Base-by-base conservation (phyloP, 805 yeast species). In the Cyberlindnera petersonii region DNA sequence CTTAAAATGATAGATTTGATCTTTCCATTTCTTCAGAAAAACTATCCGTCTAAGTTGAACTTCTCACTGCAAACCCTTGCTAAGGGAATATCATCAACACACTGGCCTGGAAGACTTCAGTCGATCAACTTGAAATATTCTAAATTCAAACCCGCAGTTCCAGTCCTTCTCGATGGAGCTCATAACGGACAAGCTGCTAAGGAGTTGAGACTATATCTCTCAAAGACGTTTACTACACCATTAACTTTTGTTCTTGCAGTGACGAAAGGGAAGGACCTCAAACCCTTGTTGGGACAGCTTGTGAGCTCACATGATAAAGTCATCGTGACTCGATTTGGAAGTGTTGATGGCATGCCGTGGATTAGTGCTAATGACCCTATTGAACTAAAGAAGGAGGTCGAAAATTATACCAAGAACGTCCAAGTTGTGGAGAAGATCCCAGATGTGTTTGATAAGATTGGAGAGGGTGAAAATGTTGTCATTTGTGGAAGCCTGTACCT, bases 341-440 rank as follows among this genome's bases (percentile, higher is more conserved):
- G 64, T 1, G 91, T 94, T 1, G 89, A 82, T 11, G 82, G 86
- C 0, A 93, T 93, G 98, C 96, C 98, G 0, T 93, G 98, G 98
- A 78, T 93, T 5, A 53, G 67, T 29, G 63, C 89, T 1, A 68
- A 66, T 46, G 57, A 53, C 5, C 53, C 62, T 2, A 40, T 43
- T 2, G 58, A 50, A 5, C 41, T 63, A 15, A 46, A 51, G 22
- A n/a, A 44, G 1, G 47, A 49, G 16, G 49, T 59, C 1, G 18
- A 37, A 15, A 40, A 50, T 3, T 66, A 64, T 1, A 47, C 68
- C 3, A 14, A 44, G 4, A 52, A 62, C 23, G 63, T 66, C 1
- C 32, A 26, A 1, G 44, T 58, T 3, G 50, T 53, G 17, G 41
- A 54, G 0, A 47, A 58, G 9, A 26, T 69, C 9, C 43, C 47